These are phyloP conservation scores for Suillus clintonianus DNA, from an alignment of 768 basidiomycete species.

Conservation along the genomic window DNA sequence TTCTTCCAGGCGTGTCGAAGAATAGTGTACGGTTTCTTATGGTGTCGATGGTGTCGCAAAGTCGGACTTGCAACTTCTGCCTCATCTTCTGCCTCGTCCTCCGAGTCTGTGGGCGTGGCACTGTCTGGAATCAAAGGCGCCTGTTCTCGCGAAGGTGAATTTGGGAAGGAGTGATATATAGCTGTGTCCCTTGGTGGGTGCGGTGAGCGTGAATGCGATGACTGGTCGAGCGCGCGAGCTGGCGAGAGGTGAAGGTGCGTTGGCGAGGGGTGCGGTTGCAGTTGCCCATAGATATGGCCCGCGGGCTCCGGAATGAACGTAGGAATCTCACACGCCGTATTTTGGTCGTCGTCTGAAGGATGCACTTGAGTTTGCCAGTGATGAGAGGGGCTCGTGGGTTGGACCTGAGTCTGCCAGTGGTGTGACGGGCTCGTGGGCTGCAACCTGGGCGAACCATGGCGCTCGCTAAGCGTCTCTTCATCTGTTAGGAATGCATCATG, in stretches of 20 bases:
- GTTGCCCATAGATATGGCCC: neutral
- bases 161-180: slow-evolving; percentile 71
- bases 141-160: slow-evolving; percentile 38
- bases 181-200: slow-evolving; percentile 28
- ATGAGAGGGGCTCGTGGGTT: slow-evolving; percentile 20
- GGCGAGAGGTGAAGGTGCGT: neutral
- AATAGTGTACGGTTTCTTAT: slow-evolving; percentile 22
- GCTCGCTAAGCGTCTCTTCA: slow-evolving; percentile 8
- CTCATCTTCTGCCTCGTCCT: slow-evolving; percentile 20
- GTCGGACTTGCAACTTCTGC: slow-evolving; percentile 11
- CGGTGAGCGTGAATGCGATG: neutral
- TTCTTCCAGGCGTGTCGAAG: neutral
- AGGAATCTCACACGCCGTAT: neutral
- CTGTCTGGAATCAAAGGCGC: neutral
- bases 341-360: neutral
- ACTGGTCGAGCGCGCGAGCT: neutral
- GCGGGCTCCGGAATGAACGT: neutral
- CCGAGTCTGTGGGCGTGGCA: slow-evolving; percentile 6
- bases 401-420: slow-evolving; percentile 11
- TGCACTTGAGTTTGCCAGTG: neutral
- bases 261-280: neutral
- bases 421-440: neutral
- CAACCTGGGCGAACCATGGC: neutral
- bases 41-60: slow-evolving; percentile 18
- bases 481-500: slow-evolving; percentile 10